A percentile compares a stretch with the other conserved stretches of the same genome.
phyloP scores from a whole-genome alignment of 768 basidiomycete species.

The Ephemerocybe angulata region DNA sequence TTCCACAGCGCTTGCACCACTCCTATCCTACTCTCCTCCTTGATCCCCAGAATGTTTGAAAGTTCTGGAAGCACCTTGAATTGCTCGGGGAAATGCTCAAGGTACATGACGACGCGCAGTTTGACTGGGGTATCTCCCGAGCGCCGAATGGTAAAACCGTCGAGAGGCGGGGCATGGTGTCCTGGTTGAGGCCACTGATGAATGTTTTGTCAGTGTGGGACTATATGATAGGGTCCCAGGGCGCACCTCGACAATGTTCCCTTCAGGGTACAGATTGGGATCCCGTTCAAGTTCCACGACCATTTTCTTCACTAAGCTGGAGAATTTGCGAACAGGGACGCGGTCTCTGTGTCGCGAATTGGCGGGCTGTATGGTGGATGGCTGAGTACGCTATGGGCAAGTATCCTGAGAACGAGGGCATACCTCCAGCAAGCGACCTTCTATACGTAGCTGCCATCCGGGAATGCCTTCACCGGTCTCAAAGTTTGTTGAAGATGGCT shows the following conservation, averaged over 20 bases:
- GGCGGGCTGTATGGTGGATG: slow-evolving; percentile 39
- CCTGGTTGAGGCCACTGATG: slow-evolving; percentile 62
- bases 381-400: neutral
- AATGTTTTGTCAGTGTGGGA: neutral
- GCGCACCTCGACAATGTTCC: slow-evolving; percentile 85
- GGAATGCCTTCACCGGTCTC: slow-evolving; percentile 89
- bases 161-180: slow-evolving; percentile 57
- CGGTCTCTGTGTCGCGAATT: slow-evolving; percentile 66
- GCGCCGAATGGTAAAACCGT: slow-evolving; percentile 83
- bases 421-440: slow-evolving; percentile 83
- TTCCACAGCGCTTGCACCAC: slow-evolving; percentile 87
- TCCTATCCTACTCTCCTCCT: slow-evolving; percentile 80
- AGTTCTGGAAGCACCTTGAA: slow-evolving; percentile 78
- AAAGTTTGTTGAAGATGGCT: slow-evolving; percentile 46
- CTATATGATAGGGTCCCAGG: neutral
- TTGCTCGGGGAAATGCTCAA: slow-evolving; percentile 85
- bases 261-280: slow-evolving; percentile 72
- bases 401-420: slow-evolving; percentile 13
- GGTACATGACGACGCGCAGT: slow-evolving; percentile 77
- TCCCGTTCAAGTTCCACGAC: slow-evolving; percentile 87
- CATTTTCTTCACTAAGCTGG: slow-evolving; percentile 79
- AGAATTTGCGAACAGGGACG: slow-evolving; percentile 69
- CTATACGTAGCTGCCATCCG: slow-evolving; percentile 83
- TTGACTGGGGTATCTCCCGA: slow-evolving; percentile 77
- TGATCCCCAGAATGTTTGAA: slow-evolving; percentile 67